Base-by-base conservation (phyloP, 139 green algal genomes). In the Mesotaenium endlicherianum region DNA sequence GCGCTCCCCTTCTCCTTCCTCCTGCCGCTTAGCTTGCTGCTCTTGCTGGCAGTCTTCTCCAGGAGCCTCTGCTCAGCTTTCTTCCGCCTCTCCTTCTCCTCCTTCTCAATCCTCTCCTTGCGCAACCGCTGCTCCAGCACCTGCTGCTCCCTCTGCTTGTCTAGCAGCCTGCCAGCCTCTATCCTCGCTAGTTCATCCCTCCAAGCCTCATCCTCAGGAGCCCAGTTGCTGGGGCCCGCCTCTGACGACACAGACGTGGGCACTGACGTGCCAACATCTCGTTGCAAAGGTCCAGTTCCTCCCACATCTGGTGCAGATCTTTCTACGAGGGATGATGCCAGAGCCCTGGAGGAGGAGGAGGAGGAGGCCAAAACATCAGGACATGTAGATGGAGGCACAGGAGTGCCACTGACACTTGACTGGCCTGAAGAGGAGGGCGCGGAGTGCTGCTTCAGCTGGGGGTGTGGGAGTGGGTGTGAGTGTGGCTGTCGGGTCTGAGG, bases 1-100 rank as follows among this genome's bases (percentile, higher is more conserved):
- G 20, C 11, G 36, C 43, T 72, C 60, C 20, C 6, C 11, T 72
- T 72, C 6, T 72, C 60, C 60, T 14, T 72, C 11, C 43, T 72
- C 60, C 43, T 72, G 20, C 8, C 60, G 5, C 6, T 38, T 11
- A 38, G 60, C 43, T 38, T 38, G 41, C 60, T 72, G 8, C 36
- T 38, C 60, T 72, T 72, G 60, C 60, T 72, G 17, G 60, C 6
- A 72, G 60, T 72, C 60, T 72, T 72, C 60, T 72, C 60, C 60
- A 72, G 41, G 36, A 72, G 60, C 11, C 43, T 72, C 60, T 72
- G 36, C 60, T 72, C 60, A n/a, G 60, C 60, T 14, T 14, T 6
- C 43, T 11, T 72, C 11, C 60, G 60, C 43, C 60, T 72, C 60
- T 72, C 60, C 6, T 72, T 38, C 11, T 72, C 60, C 11, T 8